phyloP scores from a whole-genome alignment of 2,329 filamentous ascomycete species.

The Macrophomina tecta region DNA sequence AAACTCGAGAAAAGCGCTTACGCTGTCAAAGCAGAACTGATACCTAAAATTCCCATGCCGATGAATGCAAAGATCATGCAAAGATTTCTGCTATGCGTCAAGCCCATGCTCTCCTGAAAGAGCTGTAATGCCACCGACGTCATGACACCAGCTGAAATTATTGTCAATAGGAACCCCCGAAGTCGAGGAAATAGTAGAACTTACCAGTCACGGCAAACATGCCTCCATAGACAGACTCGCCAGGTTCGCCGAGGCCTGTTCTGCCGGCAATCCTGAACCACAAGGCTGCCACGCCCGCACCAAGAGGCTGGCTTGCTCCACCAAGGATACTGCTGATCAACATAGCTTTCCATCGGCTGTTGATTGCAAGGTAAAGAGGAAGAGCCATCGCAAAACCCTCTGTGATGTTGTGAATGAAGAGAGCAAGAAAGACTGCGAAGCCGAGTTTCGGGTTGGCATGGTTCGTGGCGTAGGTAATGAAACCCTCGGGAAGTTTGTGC shows the following conservation, averaged over 20 bases:
- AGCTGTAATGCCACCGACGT: conserved; percentile 88
- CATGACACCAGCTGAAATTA: conserved; percentile 78
- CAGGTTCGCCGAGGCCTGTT: conserved; percentile 53
- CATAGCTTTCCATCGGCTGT: conserved; percentile 81
- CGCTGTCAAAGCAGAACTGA: conserved; percentile 84
- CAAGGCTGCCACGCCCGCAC: conserved; percentile 80
- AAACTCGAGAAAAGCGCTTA: conserved; percentile 29
- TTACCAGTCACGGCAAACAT: conserved; percentile 79
- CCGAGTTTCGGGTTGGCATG: conserved; percentile 90
- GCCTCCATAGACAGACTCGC: conserved; percentile 70
- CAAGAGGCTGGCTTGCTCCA: conserved; percentile 84
- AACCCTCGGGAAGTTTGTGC: conserved; percentile 89
- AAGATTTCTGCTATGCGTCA: conserved; percentile 79
- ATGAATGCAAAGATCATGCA: conserved; percentile 82
- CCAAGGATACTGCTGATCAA: conserved; percentile 83
- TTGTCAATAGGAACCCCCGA: not conserved
- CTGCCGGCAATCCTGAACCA: conserved; percentile 78
- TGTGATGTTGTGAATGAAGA: conserved; percentile 98
- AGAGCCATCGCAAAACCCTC: conserved; percentile 95
- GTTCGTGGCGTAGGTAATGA: conserved; percentile 95
- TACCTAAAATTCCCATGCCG: conserved; percentile 85
- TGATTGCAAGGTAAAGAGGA: conserved; percentile 88
- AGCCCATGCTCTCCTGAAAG: conserved; percentile 81
- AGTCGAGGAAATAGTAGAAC: not conserved
- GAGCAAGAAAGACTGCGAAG: conserved; percentile 89